Base-by-base conservation (phyloP, 306 rosid genomes). In the Acmispon strigosus region DNA sequence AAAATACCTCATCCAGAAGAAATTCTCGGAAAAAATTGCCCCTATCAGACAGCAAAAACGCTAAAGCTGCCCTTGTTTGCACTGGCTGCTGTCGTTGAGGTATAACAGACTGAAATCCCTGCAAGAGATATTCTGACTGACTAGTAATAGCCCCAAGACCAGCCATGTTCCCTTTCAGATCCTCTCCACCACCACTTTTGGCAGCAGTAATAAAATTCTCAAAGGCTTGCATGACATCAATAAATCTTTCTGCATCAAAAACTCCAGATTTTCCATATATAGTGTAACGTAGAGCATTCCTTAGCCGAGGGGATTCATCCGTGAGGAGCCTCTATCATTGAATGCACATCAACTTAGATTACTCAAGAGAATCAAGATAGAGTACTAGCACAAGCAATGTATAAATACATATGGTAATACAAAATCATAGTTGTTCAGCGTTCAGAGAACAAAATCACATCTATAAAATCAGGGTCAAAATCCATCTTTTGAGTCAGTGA, bases 181-280 rank as follows among this genome's bases (percentile, higher is more conserved):
- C 34, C 87, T 88, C 95, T 50, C 98, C 98, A 56, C 98, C 98
- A 49, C 98, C 97, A 87, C 98, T 94, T 90, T 90, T 94, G 73
- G 98, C 97, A 9, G 98, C 98, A 17, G 97, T 89, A 73, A 90
- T 90, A 80, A 94, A 94, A 84, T 76, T 90, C 69, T 94, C 98
- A 13, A 94, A 94, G 75, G 98, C 97, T 90, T 90, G 98, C 98
- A 94, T 94, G 71, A 94, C 95, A 87, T 90, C 98, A 74, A 90
- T 94, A 85, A 94, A 94, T 84, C 98, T 87, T 80, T 90, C 98
- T 22, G 98, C 98, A 60, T 94, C 85, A 80, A 94, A 94, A 62
- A 90, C 87, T 72, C 98, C 98, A 61, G 95, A 87, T 76, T 87
- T 94, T 65, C 98, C 98, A 76, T 94, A 94, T 66, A 94, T 94